Base-by-base conservation (phyloP, 495 filamentous ascomycete genomes). In the Talaromyces trachyspermus region DNA sequence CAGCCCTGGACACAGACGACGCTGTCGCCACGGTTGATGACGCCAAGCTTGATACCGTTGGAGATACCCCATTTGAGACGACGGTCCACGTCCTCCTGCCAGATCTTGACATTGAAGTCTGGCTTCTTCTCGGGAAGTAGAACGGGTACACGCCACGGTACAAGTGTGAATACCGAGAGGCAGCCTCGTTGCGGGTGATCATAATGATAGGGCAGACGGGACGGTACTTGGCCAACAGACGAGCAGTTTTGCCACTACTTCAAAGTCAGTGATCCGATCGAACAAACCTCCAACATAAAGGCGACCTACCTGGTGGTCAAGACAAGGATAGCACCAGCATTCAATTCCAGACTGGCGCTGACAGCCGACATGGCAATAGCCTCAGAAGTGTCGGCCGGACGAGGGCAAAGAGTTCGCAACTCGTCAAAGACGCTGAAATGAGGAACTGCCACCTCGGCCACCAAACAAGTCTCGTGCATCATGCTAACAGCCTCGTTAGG, bases 111-210 rank as follows among this genome's bases (percentile, higher is more conserved):
- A 58, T 82, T 82, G 74, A 96, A 98, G 72, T 98, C 86, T 43
- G 92, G 94, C 80, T 96, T 96, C 48, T 73, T 66, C 74, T 95
- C 84, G 39, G 85, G 76, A 95, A 98, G 52, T 84, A 74, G 84
- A 97, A 97, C 15, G 92, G 92, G 64, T 95, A 98, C 42, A 97
- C 90, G 52, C 94, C 92, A 56, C 92, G 92, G 71, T 96, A 97
- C 59, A 98, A 70, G 68, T 97, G 92, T 42, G 84, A 87, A 68
- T 89, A 97, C 72, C 92, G 74, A 26, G 88, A 83, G 35, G 94
- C 89, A 39, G 75, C 78, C 18, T 81, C 62, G 65, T 86, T 95
- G 49, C 94, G 82, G 48, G 89, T 94, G 54, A 98, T 84, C 92
- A 96, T 98, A 72, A 98, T 84, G 65, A 98, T 95, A 43, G 92